These are phyloP conservation scores for Boletus holoroseus DNA, from an alignment of 1,284 basidiomycete species.

Conservation along the genomic window DNA sequence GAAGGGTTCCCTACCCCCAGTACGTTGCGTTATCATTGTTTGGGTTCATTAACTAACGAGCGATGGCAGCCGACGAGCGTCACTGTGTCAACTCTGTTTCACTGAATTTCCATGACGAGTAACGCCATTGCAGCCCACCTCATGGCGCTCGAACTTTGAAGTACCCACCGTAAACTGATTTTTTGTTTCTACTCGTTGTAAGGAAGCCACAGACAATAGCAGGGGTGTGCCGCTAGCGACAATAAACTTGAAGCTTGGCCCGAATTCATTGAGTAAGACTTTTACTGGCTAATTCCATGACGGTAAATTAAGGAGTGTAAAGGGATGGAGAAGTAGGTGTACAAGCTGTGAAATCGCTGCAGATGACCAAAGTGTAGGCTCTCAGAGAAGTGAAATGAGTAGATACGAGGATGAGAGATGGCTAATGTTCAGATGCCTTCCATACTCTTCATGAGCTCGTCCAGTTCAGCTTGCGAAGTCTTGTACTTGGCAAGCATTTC, in stretches of 20 bases:
- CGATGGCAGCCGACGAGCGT: constrained; percentile 63
- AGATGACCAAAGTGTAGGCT: constrained; percentile 15
- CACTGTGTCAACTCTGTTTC: constrained; percentile 92
- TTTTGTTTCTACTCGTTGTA: neutral
- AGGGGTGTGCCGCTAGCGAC: neutral
- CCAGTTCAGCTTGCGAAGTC: constrained; percentile 77
- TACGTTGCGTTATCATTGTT: constrained; percentile 34
- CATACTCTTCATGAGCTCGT: constrained; percentile 82
- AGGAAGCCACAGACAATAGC: neutral
- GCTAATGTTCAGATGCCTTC: constrained; percentile 59
- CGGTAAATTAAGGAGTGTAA: constrained; percentile 21
- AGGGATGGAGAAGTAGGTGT: constrained; percentile 18
- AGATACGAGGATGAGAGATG: constrained; percentile 8
- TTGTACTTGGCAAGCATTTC: constrained; percentile 73
- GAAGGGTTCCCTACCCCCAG: constrained; percentile 76
- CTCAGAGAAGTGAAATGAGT: constrained; percentile 11
- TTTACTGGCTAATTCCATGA: constrained; percentile 17
- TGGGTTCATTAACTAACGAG: constrained; percentile 14
- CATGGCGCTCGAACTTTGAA: neutral
- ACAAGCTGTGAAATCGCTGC: constrained; percentile 21
- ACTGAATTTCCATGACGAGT: constrained; percentile 61
- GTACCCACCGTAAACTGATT: neutral
- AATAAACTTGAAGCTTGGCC: neutral
- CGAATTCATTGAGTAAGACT: constrained; percentile 2
- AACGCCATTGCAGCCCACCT: neutral